phyloP scores from a whole-genome alignment of 164 flowering plant genomes.

The Taxillus chinensis region DNA sequence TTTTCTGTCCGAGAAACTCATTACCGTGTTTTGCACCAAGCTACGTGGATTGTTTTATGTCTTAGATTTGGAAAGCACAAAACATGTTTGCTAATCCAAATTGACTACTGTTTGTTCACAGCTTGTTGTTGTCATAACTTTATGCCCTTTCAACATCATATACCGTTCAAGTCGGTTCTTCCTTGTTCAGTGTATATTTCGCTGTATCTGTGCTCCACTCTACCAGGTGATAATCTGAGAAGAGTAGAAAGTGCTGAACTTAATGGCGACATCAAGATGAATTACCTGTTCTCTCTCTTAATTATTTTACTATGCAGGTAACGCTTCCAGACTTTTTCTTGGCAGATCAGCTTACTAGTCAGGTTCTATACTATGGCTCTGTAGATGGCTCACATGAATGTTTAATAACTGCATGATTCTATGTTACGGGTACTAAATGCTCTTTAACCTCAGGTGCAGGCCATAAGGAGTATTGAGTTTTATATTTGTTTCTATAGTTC shows the following conservation, averaged over 20 bases:
- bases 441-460: conserved; percentile 29
- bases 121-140: conserved; percentile 26
- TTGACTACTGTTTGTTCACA: conserved; percentile 10
- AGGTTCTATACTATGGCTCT: conserved; percentile 19
- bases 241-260: neutral
- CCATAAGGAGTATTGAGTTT: conserved; percentile 36
- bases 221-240: conserved; percentile 29
- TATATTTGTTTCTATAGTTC: conserved; percentile 47
- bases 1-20: neutral
- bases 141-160: conserved; percentile 44
- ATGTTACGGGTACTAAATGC: neutral
- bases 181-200: conserved; percentile 30
- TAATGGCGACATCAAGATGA: neutral
- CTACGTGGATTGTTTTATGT: neutral
- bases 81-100: neutral
- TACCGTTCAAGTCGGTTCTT: conserved; percentile 50
- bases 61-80: neutral
- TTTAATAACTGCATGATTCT: too few relatives aligned
- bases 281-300: neutral
- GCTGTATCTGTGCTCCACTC: conserved; percentile 47
- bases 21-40: neutral
- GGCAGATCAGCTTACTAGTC: conserved; percentile 53
- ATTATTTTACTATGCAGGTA: conserved; percentile 24
- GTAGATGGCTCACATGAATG: neutral
- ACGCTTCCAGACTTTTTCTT: conserved; percentile 46